phyloP scores from a whole-genome alignment of 495 filamentous ascomycete species.

The Penicillium steckii region DNA sequence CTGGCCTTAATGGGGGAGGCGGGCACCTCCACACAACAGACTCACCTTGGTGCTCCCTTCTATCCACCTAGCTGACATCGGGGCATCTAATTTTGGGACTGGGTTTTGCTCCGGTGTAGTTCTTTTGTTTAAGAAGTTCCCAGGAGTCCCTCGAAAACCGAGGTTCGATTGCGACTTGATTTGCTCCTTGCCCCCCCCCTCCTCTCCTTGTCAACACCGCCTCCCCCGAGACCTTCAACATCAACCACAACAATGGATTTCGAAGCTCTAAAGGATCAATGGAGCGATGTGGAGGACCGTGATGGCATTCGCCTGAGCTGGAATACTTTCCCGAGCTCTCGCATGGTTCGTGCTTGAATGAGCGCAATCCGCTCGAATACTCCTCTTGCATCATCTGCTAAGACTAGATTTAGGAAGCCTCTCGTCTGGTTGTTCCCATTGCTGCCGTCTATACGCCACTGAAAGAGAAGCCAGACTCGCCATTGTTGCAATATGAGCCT shows the following conservation, averaged over 20 bases:
- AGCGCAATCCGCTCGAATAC: constrained; percentile 9
- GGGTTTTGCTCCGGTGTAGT: constrained; percentile 35
- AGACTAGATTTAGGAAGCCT: constrained; percentile 73
- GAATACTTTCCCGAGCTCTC: constrained; percentile 98
- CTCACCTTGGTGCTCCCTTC: constrained; percentile 15
- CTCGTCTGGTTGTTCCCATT: constrained; percentile 93
- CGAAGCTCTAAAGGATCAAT: constrained; percentile 89
- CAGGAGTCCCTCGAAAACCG: constrained; percentile 18
- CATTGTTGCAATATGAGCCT: constrained; percentile 92
- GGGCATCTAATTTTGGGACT: constrained; percentile 24
- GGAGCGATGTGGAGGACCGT: constrained; percentile 94
- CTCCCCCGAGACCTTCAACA: constrained; percentile 26
- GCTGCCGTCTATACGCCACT: constrained; percentile 95
- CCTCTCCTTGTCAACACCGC: constrained; percentile 29
- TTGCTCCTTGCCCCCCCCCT: constrained; percentile 19
- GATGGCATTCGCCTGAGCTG: constrained; percentile 97
- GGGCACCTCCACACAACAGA: constrained; percentile 37
- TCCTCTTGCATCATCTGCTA: constrained; percentile 22
- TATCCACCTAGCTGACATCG: constrained; percentile 18
- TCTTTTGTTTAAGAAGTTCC: constrained; percentile 15
- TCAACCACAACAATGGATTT: constrained; percentile 61
- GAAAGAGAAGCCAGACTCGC: constrained; percentile 90
- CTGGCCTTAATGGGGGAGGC: constrained; percentile 43
- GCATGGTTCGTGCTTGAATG: constrained; percentile 66
- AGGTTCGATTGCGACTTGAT: constrained; percentile 16